A percentile compares a stretch with the other conserved stretches of the same genome.
These are phyloP conservation scores for Penicillium sp. DNA, from an alignment of 2,329 filamentous ascomycete genomes.

Conservation along the genomic window DNA sequence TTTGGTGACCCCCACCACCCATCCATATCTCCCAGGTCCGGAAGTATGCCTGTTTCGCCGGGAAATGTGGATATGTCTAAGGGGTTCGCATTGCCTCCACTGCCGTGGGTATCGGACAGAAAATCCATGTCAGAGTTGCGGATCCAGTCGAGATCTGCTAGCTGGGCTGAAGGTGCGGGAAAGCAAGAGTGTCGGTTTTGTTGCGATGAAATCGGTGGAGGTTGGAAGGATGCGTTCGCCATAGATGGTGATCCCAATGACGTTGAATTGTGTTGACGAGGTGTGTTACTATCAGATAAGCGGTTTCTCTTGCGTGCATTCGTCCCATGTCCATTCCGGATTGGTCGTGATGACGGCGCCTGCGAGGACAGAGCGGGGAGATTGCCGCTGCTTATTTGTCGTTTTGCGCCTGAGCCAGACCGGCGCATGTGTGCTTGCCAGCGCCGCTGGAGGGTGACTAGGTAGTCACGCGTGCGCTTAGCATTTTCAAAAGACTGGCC, in stretches of 20 bases:
- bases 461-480: constrained; percentile 37
- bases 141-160: constrained; percentile 29
- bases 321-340: constrained; percentile 1
- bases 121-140: constrained; percentile 25
- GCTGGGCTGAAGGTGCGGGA: constrained; percentile 9
- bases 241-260: constrained; percentile 1
- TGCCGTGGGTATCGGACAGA: constrained; percentile 18
- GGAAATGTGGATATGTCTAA: constrained; percentile 11
- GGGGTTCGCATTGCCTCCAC: constrained; percentile 2
- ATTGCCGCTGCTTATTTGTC: constrained; percentile 25
- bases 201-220: constrained; percentile 4
- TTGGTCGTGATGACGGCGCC: constrained; percentile 11
- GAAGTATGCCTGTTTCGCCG: constrained; percentile 15
- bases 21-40: constrained; percentile 27
- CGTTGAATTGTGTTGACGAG: background rate
- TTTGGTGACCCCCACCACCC: constrained; percentile 30
- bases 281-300: constrained; percentile 2
- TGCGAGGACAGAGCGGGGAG: constrained; percentile 6
- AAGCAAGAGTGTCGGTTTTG: constrained; percentile 7
- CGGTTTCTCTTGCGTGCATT: constrained; percentile 25
- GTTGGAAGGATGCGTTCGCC: constrained; percentile 3
- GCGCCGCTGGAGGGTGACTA: constrained; percentile 36
- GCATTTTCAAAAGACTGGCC: constrained; percentile 41
- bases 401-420: constrained; percentile 26
- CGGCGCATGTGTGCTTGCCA: constrained; percentile 37